Percentiles rank a stretch among this genome's conserved stretches.
Evolutionary conservation across 2,329 filamentous ascomycete species (phyloP).

Genomic region (Bisporella sp.): DNA sequence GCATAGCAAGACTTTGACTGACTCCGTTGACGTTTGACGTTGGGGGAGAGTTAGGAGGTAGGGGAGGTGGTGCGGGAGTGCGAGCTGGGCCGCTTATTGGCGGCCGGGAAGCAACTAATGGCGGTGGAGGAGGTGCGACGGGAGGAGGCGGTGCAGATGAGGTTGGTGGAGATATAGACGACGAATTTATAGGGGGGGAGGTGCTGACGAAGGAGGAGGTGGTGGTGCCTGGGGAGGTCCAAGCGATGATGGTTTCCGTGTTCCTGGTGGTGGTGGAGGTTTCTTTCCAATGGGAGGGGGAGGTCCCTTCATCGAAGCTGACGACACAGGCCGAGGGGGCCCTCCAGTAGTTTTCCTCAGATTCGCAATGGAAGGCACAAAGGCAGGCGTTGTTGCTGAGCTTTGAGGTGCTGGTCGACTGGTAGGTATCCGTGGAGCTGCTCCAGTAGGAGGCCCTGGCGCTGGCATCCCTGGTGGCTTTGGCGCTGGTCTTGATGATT

Average conservation of each 20-base stretch:
- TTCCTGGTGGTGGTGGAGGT: slow-evolving; percentile 53
- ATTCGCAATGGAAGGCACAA: slow-evolving; percentile 49
- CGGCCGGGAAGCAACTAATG: slow-evolving; percentile 28
- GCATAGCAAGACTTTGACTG: slow-evolving; percentile 34
- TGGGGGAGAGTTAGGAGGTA: slow-evolving; percentile 29
- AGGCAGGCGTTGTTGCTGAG: slow-evolving; percentile 40
- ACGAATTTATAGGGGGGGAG: slow-evolving; percentile 29
- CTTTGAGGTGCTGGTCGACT: slow-evolving; percentile 37
- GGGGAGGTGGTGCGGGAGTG: slow-evolving; percentile 21
- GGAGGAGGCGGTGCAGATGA: slow-evolving; percentile 27
- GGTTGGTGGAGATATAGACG: slow-evolving; percentile 28
- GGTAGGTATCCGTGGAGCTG: slow-evolving; percentile 38
- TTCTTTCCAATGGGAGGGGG: slow-evolving; percentile 77
- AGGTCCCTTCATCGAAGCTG: slow-evolving; percentile 58
- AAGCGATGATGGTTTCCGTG: slow-evolving; percentile 47
- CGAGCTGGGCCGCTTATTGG: slow-evolving; percentile 1
- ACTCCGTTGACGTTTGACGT: slow-evolving; percentile 17
- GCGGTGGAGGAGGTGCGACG: slow-evolving; percentile 27
- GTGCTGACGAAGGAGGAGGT: slow-evolving; percentile 29
- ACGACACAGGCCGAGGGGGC: slow-evolving; percentile 50
- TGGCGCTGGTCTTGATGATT: slow-evolving; percentile 52
- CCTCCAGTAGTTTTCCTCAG: slow-evolving; percentile 51
- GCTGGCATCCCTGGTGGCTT: slow-evolving; percentile 46
- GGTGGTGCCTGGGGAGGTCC: slow-evolving; percentile 23
- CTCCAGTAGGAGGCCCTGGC: slow-evolving; percentile 51